A percentile compares a stretch with the other conserved stretches of the same genome.
phyloP scores from a whole-genome alignment of 2,329 filamentous ascomycete species.

The Coleophoma cylindrospora region DNA sequence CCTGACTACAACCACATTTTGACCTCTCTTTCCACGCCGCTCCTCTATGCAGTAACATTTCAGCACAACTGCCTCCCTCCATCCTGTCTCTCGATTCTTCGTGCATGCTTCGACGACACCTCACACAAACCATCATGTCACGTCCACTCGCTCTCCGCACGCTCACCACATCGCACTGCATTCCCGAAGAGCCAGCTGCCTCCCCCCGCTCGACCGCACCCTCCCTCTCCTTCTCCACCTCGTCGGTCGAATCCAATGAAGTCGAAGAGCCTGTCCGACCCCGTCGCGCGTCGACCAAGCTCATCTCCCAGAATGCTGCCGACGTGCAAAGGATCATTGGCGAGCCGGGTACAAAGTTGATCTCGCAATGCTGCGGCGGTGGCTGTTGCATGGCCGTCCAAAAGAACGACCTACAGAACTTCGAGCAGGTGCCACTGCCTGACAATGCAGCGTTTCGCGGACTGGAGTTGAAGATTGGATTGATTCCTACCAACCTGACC shows the following conservation, averaged over 20 bases:
- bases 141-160: constrained; percentile 19
- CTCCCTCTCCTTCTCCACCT: constrained; percentile 58
- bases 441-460: constrained; percentile 82
- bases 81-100: neutral
- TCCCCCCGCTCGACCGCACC: constrained; percentile 49
- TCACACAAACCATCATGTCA: constrained; percentile 14
- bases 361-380: constrained; percentile 59
- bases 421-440: constrained; percentile 53
- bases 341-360: constrained; percentile 56
- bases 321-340: constrained; percentile 61
- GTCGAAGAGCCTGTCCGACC: constrained; percentile 40
- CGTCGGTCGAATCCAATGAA: constrained; percentile 51
- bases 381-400: constrained; percentile 53
- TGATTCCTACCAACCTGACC: constrained; percentile 69
- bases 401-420: constrained; percentile 40
- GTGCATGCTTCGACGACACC: neutral
- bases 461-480: constrained; percentile 69
- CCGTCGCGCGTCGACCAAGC: constrained; percentile 63
- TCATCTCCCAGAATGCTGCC: constrained; percentile 58
- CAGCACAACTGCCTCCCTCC: neutral
- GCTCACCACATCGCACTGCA: constrained; percentile 25
- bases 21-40: neutral
- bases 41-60: neutral
- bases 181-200: constrained; percentile 18
- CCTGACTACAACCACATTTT: no score